Conservation (phyloP, 1,139 yeast species). For the Taphrina pruni region DNA sequence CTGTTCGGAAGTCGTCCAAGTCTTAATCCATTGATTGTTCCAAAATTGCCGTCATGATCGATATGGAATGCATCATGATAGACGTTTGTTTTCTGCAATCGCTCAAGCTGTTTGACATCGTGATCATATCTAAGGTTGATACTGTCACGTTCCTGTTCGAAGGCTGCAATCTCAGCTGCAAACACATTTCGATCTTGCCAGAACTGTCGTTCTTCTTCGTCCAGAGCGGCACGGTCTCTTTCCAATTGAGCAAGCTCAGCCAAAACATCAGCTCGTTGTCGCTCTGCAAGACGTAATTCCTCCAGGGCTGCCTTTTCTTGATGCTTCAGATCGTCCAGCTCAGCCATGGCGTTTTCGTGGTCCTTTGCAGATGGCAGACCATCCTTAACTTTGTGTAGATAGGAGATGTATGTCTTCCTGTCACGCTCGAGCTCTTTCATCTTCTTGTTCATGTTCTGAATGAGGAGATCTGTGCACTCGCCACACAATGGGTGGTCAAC, state of each 20-base stretch:
- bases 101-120: slow-evolving; percentile 49
- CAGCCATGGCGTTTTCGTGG: slow-evolving; percentile 55
- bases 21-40: slow-evolving; percentile 83
- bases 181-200: slow-evolving; percentile 32
- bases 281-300: slow-evolving; percentile 51
- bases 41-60: slow-evolving; percentile 80
- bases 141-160: slow-evolving; percentile 45
- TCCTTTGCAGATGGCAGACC: slow-evolving; percentile 60
- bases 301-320: slow-evolving; percentile 55
- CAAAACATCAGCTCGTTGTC: slow-evolving; percentile 49
- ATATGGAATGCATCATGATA: slow-evolving; percentile 82
- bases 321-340: slow-evolving; percentile 52
- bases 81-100: slow-evolving; percentile 74
- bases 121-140: slow-evolving; percentile 44
- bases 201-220: slow-evolving; percentile 45
- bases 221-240: slow-evolving; percentile 46
- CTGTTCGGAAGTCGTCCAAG: slow-evolving; percentile 67
- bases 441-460: slow-evolving; percentile 70
- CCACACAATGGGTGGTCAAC: slow-evolving; percentile 88
- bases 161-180: slow-evolving; percentile 31
- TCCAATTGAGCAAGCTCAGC: slow-evolving; percentile 52
- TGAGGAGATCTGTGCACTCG: slow-evolving; percentile 63
- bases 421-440: slow-evolving; percentile 78
- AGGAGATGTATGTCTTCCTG: slow-evolving; percentile 76
- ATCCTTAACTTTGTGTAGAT: slow-evolving; percentile 69